Conservation (phyloP, 2,329 filamentous ascomycete genomes). For the Fusarium buxicola region DNA sequence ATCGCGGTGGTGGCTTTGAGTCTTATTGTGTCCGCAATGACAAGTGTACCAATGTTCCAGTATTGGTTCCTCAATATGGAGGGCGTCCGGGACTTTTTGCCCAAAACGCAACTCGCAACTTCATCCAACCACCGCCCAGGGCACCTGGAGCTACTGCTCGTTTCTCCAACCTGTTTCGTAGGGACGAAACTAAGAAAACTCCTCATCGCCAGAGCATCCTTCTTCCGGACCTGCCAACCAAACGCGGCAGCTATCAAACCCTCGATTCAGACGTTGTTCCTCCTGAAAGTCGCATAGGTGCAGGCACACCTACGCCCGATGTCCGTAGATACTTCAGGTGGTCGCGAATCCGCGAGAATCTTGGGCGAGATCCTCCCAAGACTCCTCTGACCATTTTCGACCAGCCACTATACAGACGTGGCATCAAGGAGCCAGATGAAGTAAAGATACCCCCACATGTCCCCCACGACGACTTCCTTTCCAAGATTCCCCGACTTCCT, state of each 20-base stretch:
- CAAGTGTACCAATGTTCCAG: slow-evolving; percentile 29
- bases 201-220: slow-evolving; percentile 19
- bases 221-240: slow-evolving; percentile 40
- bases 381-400: slow-evolving; percentile 39
- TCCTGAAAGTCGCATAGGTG: not conserved
- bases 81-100: slow-evolving; percentile 22
- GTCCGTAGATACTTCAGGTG: slow-evolving; percentile 38
- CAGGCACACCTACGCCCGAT: not conserved
- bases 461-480: slow-evolving; percentile 40
- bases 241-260: slow-evolving; percentile 48
- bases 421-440: slow-evolving; percentile 17
- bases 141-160: slow-evolving; percentile 42
- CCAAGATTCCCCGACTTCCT: slow-evolving; percentile 46
- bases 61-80: slow-evolving; percentile 41
- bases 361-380: slow-evolving; percentile 41
- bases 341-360: slow-evolving; percentile 43
- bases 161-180: slow-evolving; percentile 46
- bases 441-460: slow-evolving; percentile 27
- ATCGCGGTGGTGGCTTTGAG: slow-evolving; percentile 5
- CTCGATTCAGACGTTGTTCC: slow-evolving; percentile 45
- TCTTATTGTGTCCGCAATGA: slow-evolving; percentile 41
- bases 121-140: slow-evolving; percentile 33
- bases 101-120: slow-evolving; percentile 40
- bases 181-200: slow-evolving; percentile 17
- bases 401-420: slow-evolving; percentile 38